Evolutionary conservation across 2,329 filamentous ascomycete species (phyloP).

Genomic region (Ceratocystis harringtonii): DNA sequence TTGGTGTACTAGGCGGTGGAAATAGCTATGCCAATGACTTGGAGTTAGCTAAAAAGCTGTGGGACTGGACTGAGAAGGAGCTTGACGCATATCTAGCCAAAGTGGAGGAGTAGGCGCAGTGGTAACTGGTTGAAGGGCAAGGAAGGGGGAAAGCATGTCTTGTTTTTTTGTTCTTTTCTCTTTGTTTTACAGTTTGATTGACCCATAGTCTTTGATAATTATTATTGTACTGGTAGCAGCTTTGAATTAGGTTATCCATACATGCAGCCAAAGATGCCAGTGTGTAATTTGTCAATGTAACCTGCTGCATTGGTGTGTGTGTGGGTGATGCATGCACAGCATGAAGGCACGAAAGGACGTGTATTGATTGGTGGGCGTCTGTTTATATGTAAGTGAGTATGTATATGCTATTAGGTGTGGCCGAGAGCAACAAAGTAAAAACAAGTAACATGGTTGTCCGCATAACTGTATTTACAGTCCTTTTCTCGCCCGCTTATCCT

Average conservation of each 20-base stretch:
- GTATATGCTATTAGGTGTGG: too few species aligned
- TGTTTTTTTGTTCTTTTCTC: not conserved
- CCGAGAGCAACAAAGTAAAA: too few species aligned
- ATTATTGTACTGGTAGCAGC: not conserved
- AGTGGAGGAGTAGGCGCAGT: not conserved
- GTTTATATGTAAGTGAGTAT: too few species aligned
- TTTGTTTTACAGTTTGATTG: too few species aligned
- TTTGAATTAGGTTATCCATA: not conserved
- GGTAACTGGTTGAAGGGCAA: not conserved
- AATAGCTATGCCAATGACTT: conserved; percentile 21
- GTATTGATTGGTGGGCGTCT: too few species aligned
- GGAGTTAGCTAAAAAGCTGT: conserved; percentile 23
- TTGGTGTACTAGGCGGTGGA: conserved; percentile 22
- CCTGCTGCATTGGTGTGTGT: too few species aligned
- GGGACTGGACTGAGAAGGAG: conserved; percentile 27
- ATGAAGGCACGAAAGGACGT: too few species aligned
- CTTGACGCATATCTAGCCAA: conserved; percentile 18
- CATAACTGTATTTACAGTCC: too few species aligned
- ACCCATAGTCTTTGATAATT: not conserved
- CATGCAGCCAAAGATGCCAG: not conserved
- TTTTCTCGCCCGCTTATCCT: too few species aligned
- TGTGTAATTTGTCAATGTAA: too few species aligned
- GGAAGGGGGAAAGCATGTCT: not conserved
- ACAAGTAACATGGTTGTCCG: too few species aligned
- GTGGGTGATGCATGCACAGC: too few species aligned